phyloP scores from a whole-genome alignment of 768 basidiomycete species.

The Xerocomus potaroensis region DNA sequence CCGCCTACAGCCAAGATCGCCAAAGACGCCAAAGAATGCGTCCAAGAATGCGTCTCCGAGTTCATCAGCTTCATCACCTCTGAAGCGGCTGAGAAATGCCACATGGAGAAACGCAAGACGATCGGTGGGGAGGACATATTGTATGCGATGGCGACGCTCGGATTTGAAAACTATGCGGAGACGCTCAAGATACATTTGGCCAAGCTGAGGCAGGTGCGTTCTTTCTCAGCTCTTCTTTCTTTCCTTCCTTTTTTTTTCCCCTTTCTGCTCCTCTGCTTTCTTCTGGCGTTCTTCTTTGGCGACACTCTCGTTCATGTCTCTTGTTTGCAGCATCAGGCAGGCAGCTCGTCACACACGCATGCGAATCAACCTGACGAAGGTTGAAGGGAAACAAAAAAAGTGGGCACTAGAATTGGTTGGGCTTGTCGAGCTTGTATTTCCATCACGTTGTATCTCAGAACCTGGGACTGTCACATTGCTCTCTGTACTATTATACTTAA shows the following conservation, averaged over 20 bases:
- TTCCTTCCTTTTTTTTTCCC: no score
- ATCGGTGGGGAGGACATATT: slow-evolving; percentile 97
- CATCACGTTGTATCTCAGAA: no score
- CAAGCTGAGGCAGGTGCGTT: slow-evolving; percentile 74
- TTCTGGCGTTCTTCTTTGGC: background rate
- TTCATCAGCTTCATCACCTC: slow-evolving; percentile 98
- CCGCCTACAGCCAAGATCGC: slow-evolving; percentile 91
- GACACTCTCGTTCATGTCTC: background rate
- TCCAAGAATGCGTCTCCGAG: slow-evolving; percentile 97
- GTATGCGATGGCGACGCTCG: slow-evolving; percentile 88
- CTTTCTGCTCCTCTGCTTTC: no score
- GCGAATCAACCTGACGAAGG: no score
- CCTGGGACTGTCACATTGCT: no score
- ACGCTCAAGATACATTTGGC: slow-evolving; percentile 89
- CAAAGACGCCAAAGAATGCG: slow-evolving; percentile 97
- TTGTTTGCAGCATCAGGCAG: slow-evolving; percentile 24
- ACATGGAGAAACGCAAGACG: slow-evolving; percentile 94
- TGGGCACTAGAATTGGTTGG: no score
- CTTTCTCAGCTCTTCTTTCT: no score
- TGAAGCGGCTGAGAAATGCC: slow-evolving; percentile 93
- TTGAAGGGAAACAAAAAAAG: no score
- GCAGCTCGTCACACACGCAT: slow-evolving; percentile 11
- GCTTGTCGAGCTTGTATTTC: no score
- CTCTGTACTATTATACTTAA: no score
- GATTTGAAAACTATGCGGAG: slow-evolving; percentile 94